Base-by-base conservation (phyloP, 169 alveolate genomes). In the Cryptosporidium sp. region DNA sequence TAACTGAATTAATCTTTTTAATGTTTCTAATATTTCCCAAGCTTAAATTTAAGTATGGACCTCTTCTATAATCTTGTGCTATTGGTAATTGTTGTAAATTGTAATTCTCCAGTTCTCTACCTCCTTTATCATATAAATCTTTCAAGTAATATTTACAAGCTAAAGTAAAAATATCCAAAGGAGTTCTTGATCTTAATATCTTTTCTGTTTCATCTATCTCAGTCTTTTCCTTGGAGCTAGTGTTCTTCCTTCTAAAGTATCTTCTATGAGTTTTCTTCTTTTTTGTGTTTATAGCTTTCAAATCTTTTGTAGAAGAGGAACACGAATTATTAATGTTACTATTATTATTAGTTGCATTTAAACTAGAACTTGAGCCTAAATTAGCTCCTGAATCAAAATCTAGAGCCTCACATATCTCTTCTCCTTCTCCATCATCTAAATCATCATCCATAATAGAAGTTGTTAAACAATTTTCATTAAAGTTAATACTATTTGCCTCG, bases 111-210 rank as follows among this genome's bases (percentile, higher is more conserved):
- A 18, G 8, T 3, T 69, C 52, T 8, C 33, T 26, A 44, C 10
- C 23, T 10, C 0, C 5, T 23, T 21, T 56, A 52, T 6, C 14
- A 26, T 37, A 3, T 44, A 12, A 65, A 44, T 51, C 60, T 48
- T 35, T 62, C 10, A 65, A 29, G 14, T 80, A 80, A 26, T 61
- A 80, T 51, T 80, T 80, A 35, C 80, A 80, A 23, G 80, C 60
- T 23, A 80, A 31, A 23, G 73, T 39, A 62, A 80, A 61, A 12
- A 80, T 65, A 31, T 80, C 89, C 1, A 80, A 56, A 12, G 89
- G 89, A 1, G 89, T 80, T 65, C 89, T 60, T 0, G 89, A 60
- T n/a, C 89, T 80, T 18, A 80, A 31, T n/a, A 80, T 18, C 44
- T 65, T 60, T 33, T 80, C 89, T 21, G 61, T 29, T 31, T 80